Evolutionary conservation across 768 basidiomycete genomes (phyloP).

Genomic region (Podaxis sp.): DNA sequence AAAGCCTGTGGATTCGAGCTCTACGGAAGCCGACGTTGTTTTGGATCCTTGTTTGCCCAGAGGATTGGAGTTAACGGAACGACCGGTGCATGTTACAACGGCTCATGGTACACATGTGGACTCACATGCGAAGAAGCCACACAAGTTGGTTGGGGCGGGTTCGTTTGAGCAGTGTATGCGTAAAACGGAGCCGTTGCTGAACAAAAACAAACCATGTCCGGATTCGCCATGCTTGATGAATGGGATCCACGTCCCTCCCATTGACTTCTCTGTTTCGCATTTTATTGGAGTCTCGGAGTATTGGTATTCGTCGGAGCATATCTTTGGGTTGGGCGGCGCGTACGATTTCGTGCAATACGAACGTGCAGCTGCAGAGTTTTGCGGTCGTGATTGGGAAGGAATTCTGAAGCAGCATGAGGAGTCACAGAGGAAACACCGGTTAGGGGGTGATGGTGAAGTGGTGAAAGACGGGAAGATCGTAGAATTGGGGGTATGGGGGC

Average conservation of each 20-base stretch:
- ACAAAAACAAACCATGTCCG: constrained; percentile 81
- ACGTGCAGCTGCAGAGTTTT: constrained; percentile 86
- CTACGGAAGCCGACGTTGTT: constrained; percentile 39
- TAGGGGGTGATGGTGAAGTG: constrained; percentile 69
- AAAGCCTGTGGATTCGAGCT: constrained; percentile 29
- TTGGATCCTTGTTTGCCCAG: constrained; percentile 91
- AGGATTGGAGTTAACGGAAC: constrained; percentile 62
- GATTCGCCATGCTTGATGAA: constrained; percentile 90
- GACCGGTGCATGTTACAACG: constrained; percentile 43
- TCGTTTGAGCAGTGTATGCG: constrained; percentile 85
- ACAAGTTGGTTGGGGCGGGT: constrained; percentile 80
- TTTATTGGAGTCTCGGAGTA: constrained; percentile 99
- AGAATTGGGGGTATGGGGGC: constrained; percentile 67
- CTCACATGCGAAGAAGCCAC: constrained; percentile 48
- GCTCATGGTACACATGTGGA: constrained; percentile 22
- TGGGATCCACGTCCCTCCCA: constrained; percentile 89
- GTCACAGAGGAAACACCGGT: constrained; percentile 41
- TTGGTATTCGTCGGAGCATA: constrained; percentile 98
- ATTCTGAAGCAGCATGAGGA: constrained; percentile 71
- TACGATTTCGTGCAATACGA: constrained; percentile 98
- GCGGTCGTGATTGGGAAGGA: constrained; percentile 73
- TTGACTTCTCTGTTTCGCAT: constrained; percentile 89
- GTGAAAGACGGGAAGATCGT: constrained; percentile 58
- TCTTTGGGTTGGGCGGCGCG: constrained; percentile 90
- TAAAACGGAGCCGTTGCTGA: constrained; percentile 73